phyloP scores from a whole-genome alignment of 139 green algal genomes.

The Zygnema cylindricum region DNA sequence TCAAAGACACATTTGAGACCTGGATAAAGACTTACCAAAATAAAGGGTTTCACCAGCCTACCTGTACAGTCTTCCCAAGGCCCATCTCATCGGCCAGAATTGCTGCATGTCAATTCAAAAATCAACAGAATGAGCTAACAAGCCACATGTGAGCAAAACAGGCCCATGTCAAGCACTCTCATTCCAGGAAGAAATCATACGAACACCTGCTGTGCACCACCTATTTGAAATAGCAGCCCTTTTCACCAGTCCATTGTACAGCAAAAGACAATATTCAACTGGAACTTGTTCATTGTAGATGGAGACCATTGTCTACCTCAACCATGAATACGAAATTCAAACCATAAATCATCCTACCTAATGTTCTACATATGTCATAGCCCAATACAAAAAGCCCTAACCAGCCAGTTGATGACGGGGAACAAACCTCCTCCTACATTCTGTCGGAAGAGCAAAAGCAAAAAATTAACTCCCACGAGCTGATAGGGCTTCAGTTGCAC shows the following conservation, averaged over 20 bases:
- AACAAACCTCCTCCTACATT: conserved; percentile 54
- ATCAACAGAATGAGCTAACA: neutral
- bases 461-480: conserved; percentile 92
- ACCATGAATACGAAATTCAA: neutral
- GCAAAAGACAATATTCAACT: too few relatives aligned
- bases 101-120: conserved; percentile 58
- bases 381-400: conserved; percentile 91
- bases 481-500: conserved; percentile 86
- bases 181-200: too few relatives aligned
- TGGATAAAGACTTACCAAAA: too few relatives aligned
- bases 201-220: too few relatives aligned
- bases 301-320: too few relatives aligned
- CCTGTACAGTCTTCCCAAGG: conserved; percentile 87
- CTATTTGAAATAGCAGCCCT: too few relatives aligned
- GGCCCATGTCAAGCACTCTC: neutral
- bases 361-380: conserved; percentile 71
- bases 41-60: neutral
- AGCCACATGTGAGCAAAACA: neutral
- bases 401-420: conserved; percentile 65
- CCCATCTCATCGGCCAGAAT: conserved; percentile 93
- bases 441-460: conserved; percentile 81
- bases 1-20: too few relatives aligned
- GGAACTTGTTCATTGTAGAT: too few relatives aligned
- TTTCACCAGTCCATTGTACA: too few relatives aligned
- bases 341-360: conserved; percentile 15